Conservation (phyloP, 2,329 filamentous ascomycete genomes). For the Apiospora rasikravindrae region DNA sequence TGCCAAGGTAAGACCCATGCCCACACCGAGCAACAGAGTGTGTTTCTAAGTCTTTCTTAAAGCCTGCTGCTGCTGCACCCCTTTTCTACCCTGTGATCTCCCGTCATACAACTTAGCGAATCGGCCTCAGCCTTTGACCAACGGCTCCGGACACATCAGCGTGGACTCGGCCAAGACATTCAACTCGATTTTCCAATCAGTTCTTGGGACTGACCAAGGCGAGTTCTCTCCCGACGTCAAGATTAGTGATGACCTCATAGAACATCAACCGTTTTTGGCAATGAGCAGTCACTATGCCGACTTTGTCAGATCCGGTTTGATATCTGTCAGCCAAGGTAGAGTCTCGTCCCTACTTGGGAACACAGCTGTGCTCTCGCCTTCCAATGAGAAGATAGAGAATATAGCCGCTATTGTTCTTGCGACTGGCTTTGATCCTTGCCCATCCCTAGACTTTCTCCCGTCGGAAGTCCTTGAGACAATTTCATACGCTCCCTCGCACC, state of each 20-base stretch:
- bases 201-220: slow-evolving; percentile 60
- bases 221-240: slow-evolving; percentile 51
- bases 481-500: slow-evolving; percentile 58
- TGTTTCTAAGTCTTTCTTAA: slow-evolving; percentile 33
- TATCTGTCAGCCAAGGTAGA: slow-evolving; percentile 57
- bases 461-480: slow-evolving; percentile 59
- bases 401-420: slow-evolving; percentile 74
- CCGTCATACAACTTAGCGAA: slow-evolving; percentile 72
- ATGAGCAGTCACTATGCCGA: slow-evolving; percentile 76
- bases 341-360: slow-evolving; percentile 43
- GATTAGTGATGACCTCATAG: slow-evolving; percentile 45
- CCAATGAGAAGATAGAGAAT: slow-evolving; percentile 50
- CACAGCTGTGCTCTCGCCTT: slow-evolving; percentile 41
- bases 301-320: slow-evolving; percentile 71
- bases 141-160: slow-evolving; percentile 69
- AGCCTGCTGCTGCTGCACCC: slow-evolving; percentile 54
- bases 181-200: slow-evolving; percentile 55
- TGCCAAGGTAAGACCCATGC: slow-evolving; percentile 47
- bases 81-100: slow-evolving; percentile 77
- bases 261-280: slow-evolving; percentile 67
- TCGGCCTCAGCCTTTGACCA: slow-evolving; percentile 62
- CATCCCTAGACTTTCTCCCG: slow-evolving; percentile 69
- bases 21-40: neutral
- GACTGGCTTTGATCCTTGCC: slow-evolving; percentile 73
- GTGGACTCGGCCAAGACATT: slow-evolving; percentile 59